These are phyloP conservation scores for Zasmidium angulare DNA, from an alignment of 2,329 filamentous ascomycete species.

Conservation along the genomic window DNA sequence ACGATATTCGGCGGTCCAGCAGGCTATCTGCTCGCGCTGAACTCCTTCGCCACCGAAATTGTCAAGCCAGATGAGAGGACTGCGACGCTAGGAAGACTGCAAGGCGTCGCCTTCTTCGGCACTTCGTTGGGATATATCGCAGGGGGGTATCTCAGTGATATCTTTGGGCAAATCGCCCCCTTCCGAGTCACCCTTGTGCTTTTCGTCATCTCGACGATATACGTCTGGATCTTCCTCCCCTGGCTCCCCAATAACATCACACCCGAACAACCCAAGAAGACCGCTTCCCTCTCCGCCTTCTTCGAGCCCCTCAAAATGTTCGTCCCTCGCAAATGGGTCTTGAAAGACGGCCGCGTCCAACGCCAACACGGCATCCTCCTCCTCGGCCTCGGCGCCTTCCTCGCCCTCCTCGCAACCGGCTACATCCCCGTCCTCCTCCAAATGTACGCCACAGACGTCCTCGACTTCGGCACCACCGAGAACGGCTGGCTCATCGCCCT, in stretches of 20 bases:
- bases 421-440: constrained; percentile 62
- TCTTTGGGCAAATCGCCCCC: constrained; percentile 62
- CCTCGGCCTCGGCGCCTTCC: constrained; percentile 64
- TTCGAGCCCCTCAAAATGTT: constrained; percentile 65
- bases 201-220: constrained; percentile 48
- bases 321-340: constrained; percentile 55
- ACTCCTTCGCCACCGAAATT: constrained; percentile 67
- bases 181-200: constrained; percentile 64
- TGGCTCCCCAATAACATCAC: constrained; percentile 48
- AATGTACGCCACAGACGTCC: constrained; percentile 49
- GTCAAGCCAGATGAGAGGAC: constrained; percentile 62
- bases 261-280: constrained; percentile 28
- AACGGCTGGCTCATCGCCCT: constrained; percentile 49
- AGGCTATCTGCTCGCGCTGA: constrained; percentile 68
- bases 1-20: constrained; percentile 67
- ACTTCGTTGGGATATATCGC: constrained; percentile 63
- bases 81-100: constrained; percentile 63
- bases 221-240: constrained; percentile 45
- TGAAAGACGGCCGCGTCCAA: constrained; percentile 51
- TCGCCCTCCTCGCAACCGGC: constrained; percentile 67
- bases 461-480: constrained; percentile 45
- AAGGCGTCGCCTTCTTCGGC: constrained; percentile 67
- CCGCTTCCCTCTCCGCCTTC: constrained; percentile 52
- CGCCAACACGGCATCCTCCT: constrained; percentile 64
- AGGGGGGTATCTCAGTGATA: constrained; percentile 65